Conservation (phyloP, 805 yeast species). For the Saccharomycopsis oosterbeekiorum region DNA sequence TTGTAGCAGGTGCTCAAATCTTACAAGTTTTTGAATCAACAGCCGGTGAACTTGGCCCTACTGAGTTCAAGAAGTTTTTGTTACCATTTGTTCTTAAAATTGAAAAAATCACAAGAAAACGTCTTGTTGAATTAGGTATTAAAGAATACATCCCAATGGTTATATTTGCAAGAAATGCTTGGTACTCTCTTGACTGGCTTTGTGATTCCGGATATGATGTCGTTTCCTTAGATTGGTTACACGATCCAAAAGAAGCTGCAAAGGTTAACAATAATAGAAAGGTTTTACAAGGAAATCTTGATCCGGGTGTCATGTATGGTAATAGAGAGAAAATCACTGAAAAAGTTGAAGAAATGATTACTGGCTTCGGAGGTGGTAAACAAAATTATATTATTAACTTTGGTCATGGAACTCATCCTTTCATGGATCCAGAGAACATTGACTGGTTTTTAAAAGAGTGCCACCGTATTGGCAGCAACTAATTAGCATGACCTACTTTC, state of each 20-base stretch:
- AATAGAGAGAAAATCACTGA: constrained; percentile 66
- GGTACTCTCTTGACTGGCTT: constrained; percentile 87
- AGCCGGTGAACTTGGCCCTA: constrained; percentile 95
- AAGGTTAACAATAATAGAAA: constrained; percentile 65
- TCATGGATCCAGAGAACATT: constrained; percentile 88
- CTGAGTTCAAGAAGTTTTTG: constrained; percentile 79
- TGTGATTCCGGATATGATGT: constrained; percentile 74
- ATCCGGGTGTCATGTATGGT: constrained; percentile 93
- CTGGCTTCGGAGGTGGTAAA: constrained; percentile 91
- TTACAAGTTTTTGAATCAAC: constrained; percentile 94
- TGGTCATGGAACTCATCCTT: constrained; percentile 98
- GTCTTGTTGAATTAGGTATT: constrained; percentile 64
- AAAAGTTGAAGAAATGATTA: constrained; percentile 81
- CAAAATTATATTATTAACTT: constrained; percentile 86
- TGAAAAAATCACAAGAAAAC: constrained; percentile 51
- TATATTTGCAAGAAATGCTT: constrained; percentile 90
- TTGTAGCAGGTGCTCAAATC: constrained; percentile 97
- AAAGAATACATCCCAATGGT: constrained; percentile 73
- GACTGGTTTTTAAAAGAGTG: constrained; percentile 80
- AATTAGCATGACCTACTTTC: not conserved
- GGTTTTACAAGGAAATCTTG: constrained; percentile 87
- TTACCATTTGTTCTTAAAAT: constrained; percentile 82
- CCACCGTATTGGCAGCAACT: constrained; percentile 60
- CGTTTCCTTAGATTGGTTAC: constrained; percentile 91
- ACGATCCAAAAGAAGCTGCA: constrained; percentile 78